Evolutionary conservation across 2,329 filamentous ascomycete genomes (phyloP), one percentile per base, ranked within the genome.

Genomic region (Fusarium transvaalense): DNA sequence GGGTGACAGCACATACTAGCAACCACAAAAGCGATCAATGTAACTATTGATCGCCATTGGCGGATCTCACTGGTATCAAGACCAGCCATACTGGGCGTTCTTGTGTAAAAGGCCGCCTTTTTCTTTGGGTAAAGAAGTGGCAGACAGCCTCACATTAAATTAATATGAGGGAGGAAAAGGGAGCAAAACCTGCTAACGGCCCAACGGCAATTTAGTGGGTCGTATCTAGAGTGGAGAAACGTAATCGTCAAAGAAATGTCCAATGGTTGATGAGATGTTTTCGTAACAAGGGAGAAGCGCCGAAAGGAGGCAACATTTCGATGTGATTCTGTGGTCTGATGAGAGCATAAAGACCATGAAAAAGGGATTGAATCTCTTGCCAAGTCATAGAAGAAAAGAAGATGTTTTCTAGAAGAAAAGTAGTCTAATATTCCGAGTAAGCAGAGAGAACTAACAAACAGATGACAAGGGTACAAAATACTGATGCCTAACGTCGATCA

Each of bases 1-100:
- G 4, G 15, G 15, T 14, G 17, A 25, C 29, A 13, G 39, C 2
- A 86, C 89, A 83, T 80, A 92, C 90, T 93, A 6, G 90, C 90
- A 39, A 91, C 42, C 34, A 92, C 81, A 72, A 93, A 93, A 43
- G 90, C 85, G 54, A 93, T 79, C 34, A 93, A 82, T 0, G 90
- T 92, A 58, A 92, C 78, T 50, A 93, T 92, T 17, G 90, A 92
- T 50, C 86, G 83, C 90, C 90, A 92, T 59, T 86, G 78, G 56
- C 77, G 84, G 72, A 93, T 92, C 29, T 73, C 61, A 46, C 58
- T 66, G 29, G 77, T 76, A 38, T 71, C 63, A 10, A 52, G 32
- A 43, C 54, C 41, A 27, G 51, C 56, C 71, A 73, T 71, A 39
- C 7, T 63, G 17, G 2, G n/a, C 4, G 43, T 50, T 14, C 6